These are phyloP conservation scores for Aureoboletus auriporus DNA, from an alignment of 768 basidiomycete genomes.

Conservation along the genomic window DNA sequence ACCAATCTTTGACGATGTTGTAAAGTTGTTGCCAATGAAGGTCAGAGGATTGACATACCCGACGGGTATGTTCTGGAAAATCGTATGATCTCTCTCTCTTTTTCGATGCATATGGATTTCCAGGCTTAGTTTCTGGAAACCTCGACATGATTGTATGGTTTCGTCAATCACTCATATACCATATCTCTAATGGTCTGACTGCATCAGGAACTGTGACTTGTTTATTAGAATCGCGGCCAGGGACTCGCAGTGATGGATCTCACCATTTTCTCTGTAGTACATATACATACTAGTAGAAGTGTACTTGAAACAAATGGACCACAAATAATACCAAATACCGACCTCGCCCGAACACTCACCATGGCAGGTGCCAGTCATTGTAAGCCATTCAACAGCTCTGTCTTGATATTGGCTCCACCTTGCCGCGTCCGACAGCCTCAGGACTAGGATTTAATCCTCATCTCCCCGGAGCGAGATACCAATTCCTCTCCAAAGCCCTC, in stretches of 20 bases:
- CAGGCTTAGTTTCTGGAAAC: constrained; percentile 78
- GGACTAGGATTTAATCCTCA: constrained; percentile 95
- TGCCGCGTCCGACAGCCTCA: constrained; percentile 38
- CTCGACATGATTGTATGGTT: constrained; percentile 65
- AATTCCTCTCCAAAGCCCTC: constrained; percentile 76
- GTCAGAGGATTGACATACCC: constrained; percentile 77
- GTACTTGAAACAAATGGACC: background rate
- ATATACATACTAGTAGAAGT: too few species aligned
- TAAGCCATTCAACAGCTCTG: constrained; percentile 11
- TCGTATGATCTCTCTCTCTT: constrained; percentile 29
- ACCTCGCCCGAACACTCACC: constrained; percentile 19
- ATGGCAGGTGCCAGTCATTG: constrained; percentile 33
- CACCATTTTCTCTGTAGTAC: background rate
- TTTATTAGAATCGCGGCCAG: background rate
- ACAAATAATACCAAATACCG: constrained; percentile 26
- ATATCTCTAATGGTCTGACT: background rate
- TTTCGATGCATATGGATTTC: background rate
- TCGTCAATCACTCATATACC: background rate
- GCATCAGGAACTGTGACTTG: constrained; percentile 6
- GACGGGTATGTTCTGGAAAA: constrained; percentile 80
- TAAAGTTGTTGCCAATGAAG: constrained; percentile 75
- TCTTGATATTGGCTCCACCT: background rate
- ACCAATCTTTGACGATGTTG: background rate
- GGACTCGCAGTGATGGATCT: background rate
- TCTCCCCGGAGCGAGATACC: constrained; percentile 71